A percentile compares a stretch with the other conserved stretches of the same genome.
Conservation (phyloP, 2,329 filamentous ascomycete genomes). For the Zasmidium citrigriseum region DNA sequence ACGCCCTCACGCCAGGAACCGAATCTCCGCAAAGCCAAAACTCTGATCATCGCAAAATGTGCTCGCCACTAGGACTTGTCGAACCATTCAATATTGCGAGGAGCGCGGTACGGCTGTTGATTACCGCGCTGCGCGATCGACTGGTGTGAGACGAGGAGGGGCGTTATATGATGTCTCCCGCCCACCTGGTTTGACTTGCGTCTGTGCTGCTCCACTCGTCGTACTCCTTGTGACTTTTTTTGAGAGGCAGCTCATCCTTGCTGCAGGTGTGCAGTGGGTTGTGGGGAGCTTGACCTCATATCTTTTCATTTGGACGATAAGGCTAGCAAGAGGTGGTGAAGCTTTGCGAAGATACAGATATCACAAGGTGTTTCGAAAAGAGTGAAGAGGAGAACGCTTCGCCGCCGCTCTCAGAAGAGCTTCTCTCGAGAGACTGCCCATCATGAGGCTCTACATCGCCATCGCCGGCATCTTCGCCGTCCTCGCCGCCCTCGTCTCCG, state of each 20-base stretch:
- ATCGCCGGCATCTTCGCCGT: constrained; percentile 1
- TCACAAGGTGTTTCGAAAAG: neutral
- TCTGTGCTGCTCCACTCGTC: constrained; percentile 2
- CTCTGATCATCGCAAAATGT: neutral
- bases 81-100: neutral
- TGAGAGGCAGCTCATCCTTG: neutral
- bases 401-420: no score
- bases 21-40: neutral
- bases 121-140: neutral
- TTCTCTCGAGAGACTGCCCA: no score
- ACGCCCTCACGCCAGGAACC: neutral
- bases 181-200: neutral
- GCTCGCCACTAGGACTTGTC: neutral
- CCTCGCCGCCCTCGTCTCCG: constrained; percentile 4
- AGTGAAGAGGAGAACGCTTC: neutral
- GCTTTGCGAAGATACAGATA: neutral
- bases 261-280: neutral
- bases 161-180: constrained; percentile 1
- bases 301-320: neutral
- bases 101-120: neutral
- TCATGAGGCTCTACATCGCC: constrained; percentile 4
- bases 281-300: neutral
- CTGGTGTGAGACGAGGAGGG: neutral
- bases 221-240: neutral
- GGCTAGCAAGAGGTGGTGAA: neutral